Percentiles rank a stretch among this genome's conserved stretches.
Evolutionary conservation across 305 asterid genomes (phyloP).

Genomic region (Plantago coronopus): DNA sequence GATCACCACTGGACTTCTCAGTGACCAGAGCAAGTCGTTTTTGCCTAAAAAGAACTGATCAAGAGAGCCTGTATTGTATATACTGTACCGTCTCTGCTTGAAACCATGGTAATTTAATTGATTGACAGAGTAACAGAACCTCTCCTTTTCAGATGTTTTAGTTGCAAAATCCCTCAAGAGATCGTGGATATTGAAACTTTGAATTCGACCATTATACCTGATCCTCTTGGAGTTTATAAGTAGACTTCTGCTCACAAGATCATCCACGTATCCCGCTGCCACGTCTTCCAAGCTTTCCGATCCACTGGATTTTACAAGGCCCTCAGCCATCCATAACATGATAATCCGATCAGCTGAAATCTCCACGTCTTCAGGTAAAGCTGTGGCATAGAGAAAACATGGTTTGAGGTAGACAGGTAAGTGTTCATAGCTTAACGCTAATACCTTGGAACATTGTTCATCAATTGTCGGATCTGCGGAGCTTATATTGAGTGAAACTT

Average conservation of each 20-base stretch:
- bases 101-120: not conserved
- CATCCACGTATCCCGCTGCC: not conserved
- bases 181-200: not conserved
- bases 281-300: not conserved
- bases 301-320: not conserved
- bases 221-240: not conserved
- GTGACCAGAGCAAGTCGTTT: too few species aligned
- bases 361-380: not conserved
- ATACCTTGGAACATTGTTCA: not conserved
- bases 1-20: too few species aligned
- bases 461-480: constrained; percentile 6
- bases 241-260: constrained; percentile 7
- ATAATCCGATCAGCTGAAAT: not conserved
- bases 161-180: not conserved
- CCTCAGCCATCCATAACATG: not conserved
- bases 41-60: not conserved
- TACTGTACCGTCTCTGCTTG: not conserved
- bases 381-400: not conserved
- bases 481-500: constrained; percentile 5
- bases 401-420: constrained; percentile 1
- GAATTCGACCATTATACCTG: not conserved
- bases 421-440: not conserved
- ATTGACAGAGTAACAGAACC: not conserved
- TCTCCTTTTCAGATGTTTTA: not conserved
- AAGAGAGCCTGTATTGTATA: not conserved